A percentile compares a stretch with the other conserved stretches of the same genome.
These are phyloP conservation scores for Anisodus tanguticus DNA, from an alignment of 257 asterid genomes.

Conservation along the genomic window DNA sequence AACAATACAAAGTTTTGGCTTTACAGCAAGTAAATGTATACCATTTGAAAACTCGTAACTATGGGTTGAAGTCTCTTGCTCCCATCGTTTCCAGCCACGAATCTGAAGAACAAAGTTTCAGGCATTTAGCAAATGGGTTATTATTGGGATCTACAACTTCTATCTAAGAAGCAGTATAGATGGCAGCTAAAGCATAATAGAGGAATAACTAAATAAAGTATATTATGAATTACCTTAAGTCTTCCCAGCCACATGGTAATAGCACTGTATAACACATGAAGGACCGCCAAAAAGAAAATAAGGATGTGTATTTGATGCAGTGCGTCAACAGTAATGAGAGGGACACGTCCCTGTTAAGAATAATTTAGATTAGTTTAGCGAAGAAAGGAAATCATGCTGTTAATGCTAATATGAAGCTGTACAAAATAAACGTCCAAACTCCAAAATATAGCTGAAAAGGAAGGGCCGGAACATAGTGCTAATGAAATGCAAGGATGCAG, in stretches of 20 bases:
- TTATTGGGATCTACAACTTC: background rate
- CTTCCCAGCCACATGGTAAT: constrained; percentile 87
- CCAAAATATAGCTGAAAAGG: background rate
- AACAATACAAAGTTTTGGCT: background rate
- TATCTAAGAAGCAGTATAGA: background rate
- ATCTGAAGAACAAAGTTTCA: constrained; percentile 53
- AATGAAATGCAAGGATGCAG: background rate
- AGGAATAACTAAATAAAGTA: background rate
- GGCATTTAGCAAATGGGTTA: constrained; percentile 11
- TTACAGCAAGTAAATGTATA: constrained; percentile 33
- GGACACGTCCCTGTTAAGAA: constrained; percentile 57
- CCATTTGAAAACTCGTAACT: constrained; percentile 84
- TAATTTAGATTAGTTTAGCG: constrained; percentile 24
- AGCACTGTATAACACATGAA: constrained; percentile 84
- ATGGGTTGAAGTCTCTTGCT: constrained; percentile 74
- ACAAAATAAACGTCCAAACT: background rate
- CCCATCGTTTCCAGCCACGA: constrained; percentile 97
- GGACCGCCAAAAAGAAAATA: constrained; percentile 85
- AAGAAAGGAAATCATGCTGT: background rate
- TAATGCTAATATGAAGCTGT: background rate
- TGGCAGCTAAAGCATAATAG: background rate
- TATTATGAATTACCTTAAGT: constrained; percentile 62
- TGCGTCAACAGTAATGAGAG: constrained; percentile 72
- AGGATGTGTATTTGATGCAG: constrained; percentile 94
- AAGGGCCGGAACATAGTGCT: background rate